phyloP scores from a whole-genome alignment of 176 grass and related monocot genomes.

The Zoysia pacifica region DNA sequence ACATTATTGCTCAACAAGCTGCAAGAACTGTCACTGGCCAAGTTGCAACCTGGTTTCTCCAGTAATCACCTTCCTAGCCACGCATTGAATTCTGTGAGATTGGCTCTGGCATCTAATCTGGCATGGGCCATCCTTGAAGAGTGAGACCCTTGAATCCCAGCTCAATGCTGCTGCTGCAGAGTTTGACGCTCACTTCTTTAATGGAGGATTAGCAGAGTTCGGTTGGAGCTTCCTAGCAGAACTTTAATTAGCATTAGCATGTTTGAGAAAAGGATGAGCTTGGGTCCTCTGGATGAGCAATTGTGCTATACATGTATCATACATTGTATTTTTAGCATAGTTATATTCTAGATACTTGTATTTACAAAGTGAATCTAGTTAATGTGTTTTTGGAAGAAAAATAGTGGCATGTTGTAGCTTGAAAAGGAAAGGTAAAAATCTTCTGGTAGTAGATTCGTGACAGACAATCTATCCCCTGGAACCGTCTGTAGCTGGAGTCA shows the following conservation, averaged over 20 bases:
- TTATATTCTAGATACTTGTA: not conserved
- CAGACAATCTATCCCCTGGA: not conserved
- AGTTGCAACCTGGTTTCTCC: conserved; percentile 67
- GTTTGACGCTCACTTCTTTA: not conserved
- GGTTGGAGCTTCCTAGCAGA: not conserved
- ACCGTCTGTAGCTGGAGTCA: not conserved
- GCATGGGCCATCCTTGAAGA: conserved; percentile 78
- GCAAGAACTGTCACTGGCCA: conserved; percentile 82
- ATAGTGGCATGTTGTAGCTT: not conserved
- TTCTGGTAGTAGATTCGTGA: not conserved
- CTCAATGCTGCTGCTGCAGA: not conserved
- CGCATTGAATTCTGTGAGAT: conserved; percentile 60
- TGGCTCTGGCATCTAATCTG: conserved; percentile 78
- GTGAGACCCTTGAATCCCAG: conserved; percentile 59
- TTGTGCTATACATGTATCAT: conserved; percentile 9
- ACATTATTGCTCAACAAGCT: conserved; percentile 87
- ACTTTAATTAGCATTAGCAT: conserved; percentile 8
- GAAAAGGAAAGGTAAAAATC: not conserved
- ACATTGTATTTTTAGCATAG: conserved; percentile 29
- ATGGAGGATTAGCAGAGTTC: not conserved
- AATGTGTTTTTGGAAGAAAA: not conserved
- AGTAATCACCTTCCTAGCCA: conserved; percentile 55
- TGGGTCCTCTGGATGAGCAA: not conserved
- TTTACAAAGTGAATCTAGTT: not conserved
- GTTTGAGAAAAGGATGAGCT: conserved; percentile 21